Evolutionary conservation across 1,139 yeast genomes (phyloP).

Genomic region (Yamadazyma buinensis): DNA sequence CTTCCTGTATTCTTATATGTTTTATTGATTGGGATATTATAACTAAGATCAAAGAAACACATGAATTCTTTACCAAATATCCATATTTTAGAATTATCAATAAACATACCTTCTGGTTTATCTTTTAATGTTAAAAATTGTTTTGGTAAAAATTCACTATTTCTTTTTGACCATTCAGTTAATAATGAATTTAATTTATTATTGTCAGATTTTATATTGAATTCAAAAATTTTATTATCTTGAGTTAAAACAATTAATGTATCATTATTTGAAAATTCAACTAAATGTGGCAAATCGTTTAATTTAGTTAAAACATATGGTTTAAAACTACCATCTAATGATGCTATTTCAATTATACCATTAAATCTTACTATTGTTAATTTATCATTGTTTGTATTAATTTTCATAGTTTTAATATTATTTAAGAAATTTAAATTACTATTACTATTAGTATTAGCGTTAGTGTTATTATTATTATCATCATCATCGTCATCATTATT

Average conservation of each 20-base stretch:
- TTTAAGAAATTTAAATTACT: conserved; percentile 31
- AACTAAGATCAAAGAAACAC: conserved; percentile 65
- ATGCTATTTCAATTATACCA: conserved; percentile 60
- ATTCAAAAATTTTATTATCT: conserved; percentile 74
- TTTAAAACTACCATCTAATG: conserved; percentile 20
- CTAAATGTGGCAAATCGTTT: conserved; percentile 46
- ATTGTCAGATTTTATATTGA: conserved; percentile 24
- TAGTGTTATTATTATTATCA: background rate
- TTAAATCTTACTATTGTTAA: conserved; percentile 49
- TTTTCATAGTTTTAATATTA: conserved; percentile 49
- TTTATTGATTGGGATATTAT: conserved; percentile 50
- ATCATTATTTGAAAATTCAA: conserved; percentile 48
- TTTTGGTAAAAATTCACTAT: conserved; percentile 71
- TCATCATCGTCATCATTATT: background rate
- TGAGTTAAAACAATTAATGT: conserved; percentile 66
- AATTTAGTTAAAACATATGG: conserved; percentile 50
- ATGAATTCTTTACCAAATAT: conserved; percentile 87
- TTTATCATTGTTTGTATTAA: conserved; percentile 39
- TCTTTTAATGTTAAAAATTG: conserved; percentile 59
- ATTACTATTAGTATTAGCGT: too few species aligned
- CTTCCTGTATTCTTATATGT: conserved; percentile 22
- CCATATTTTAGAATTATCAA: conserved; percentile 53
- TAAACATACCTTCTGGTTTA: conserved; percentile 71
- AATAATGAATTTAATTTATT: conserved; percentile 29
- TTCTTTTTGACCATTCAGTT: conserved; percentile 77